Evolutionary conservation across 768 basidiomycete genomes (phyloP).

Genomic region (Russula emetica): DNA sequence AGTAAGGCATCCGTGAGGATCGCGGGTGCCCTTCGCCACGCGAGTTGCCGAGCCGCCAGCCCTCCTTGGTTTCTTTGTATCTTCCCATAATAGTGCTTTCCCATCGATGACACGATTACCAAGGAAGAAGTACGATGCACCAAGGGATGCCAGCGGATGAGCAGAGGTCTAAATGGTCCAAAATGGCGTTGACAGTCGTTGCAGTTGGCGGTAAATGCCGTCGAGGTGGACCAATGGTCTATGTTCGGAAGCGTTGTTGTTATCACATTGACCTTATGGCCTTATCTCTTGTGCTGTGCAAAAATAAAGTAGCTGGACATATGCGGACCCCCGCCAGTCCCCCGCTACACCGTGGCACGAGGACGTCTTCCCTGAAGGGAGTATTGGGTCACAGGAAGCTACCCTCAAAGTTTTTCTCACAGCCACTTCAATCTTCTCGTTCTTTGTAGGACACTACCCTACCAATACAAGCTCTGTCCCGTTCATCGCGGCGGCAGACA

Average conservation of each 20-base stretch:
- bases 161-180: neutral
- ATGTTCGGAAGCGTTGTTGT: neutral
- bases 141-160: neutral
- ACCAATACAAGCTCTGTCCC: neutral
- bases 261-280: neutral
- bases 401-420: conserved; percentile 18
- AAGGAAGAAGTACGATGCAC: neutral
- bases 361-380: neutral
- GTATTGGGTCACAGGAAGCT: conserved; percentile 1
- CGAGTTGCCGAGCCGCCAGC: conserved; percentile 16
- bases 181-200: neutral
- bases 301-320: neutral
- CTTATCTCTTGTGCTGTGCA: neutral
- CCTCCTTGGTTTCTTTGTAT: conserved; percentile 2
- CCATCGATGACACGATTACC: conserved; percentile 2
- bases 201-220: neutral
- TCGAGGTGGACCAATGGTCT: neutral
- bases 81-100: neutral
- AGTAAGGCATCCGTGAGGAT: neutral
- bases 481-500: neutral
- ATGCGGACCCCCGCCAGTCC: neutral
- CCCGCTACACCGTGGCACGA: no score
- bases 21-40: conserved; percentile 2
- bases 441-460: conserved; percentile 3
- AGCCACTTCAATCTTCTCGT: neutral